Percentiles rank a stretch among this genome's conserved stretches.
Evolutionary conservation across 495 filamentous ascomycete species (phyloP).

Genomic region (Neurospora sp.): DNA sequence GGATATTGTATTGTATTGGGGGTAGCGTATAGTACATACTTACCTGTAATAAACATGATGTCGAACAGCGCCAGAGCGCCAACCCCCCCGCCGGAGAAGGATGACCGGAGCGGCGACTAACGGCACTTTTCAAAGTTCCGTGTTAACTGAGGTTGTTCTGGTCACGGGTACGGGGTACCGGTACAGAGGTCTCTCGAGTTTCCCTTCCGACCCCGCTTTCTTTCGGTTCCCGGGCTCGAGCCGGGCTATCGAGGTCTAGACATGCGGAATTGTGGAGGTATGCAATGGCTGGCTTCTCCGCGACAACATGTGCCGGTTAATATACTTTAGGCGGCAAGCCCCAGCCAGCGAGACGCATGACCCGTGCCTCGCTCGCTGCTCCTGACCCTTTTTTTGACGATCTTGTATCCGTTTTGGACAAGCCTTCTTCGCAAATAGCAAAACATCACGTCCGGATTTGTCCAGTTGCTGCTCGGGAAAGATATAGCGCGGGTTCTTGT

Average conservation of each 20-base stretch:
- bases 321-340: slow-evolving; percentile 9
- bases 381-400: background rate
- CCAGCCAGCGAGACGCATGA: background rate
- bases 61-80: background rate
- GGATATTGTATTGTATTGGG: background rate
- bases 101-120: background rate
- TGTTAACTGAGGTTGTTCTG: background rate
- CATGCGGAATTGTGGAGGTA: background rate
- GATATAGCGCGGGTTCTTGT: background rate
- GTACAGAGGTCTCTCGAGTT: background rate
- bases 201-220: background rate
- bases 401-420: background rate
- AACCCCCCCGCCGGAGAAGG: background rate
- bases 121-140: background rate
- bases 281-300: background rate
- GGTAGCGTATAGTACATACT: background rate
- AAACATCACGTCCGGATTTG: background rate
- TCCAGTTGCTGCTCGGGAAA: background rate
- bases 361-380: background rate
- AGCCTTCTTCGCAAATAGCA: background rate
- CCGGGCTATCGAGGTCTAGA: slow-evolving; percentile 9
- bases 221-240: background rate
- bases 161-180: background rate
- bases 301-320: slow-evolving; percentile 14
- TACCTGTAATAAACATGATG: background rate